Base-by-base conservation (phyloP, 208 protist genomes). In the Crithidia acanthocephali region DNA sequence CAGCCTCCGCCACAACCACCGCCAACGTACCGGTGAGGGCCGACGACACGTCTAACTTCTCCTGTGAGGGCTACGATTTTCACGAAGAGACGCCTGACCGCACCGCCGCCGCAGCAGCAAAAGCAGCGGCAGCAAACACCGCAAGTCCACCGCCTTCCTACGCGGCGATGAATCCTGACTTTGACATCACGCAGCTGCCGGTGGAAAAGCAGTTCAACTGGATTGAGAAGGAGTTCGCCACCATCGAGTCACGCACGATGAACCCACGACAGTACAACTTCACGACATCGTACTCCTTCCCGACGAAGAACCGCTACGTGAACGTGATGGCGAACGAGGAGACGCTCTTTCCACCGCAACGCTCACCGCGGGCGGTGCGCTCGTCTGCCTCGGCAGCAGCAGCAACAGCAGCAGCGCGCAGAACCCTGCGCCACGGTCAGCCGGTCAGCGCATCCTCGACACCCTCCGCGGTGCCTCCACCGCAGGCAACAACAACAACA, bases 251-350 rank as follows among this genome's bases (percentile, higher is more conserved):
- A 5, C 64, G 61, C 28, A 84, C 84, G 23, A 79, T 86, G 63
- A 66, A 89, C 58, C 68, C 74, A 37, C 56, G 74, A 28, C 58
- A 62, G 50, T 87, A 91, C 57, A 84, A 86, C 67, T 95, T 95
- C 60, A 78, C 69, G 52, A 87, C 84, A 0, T 85, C 87, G 13
- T 55, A 81, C 57, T 56, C 68, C 28, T 79, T 86, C 57, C 60
- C 60, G 15, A 56, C 75, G 11, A 81, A 85, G 51, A 96, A 96
- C 58, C 80, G 91, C 23, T 96, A 96, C 73, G 67, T 87, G 6
- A 86, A 96, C 67, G 85, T 96, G 20, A 69, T 92, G 45, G 87
- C 91, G 13, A 93, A 89, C 70, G 91, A 96, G 70, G 55, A 81
- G 18, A 93, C 84, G 16, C 65, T 96, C 42, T 95, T 91, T 33